Percentiles rank a stretch among this genome's conserved stretches.
These are phyloP conservation scores for Annulohypoxylon bovei DNA, from an alignment of 495 filamentous ascomycete genomes.

Conservation along the genomic window DNA sequence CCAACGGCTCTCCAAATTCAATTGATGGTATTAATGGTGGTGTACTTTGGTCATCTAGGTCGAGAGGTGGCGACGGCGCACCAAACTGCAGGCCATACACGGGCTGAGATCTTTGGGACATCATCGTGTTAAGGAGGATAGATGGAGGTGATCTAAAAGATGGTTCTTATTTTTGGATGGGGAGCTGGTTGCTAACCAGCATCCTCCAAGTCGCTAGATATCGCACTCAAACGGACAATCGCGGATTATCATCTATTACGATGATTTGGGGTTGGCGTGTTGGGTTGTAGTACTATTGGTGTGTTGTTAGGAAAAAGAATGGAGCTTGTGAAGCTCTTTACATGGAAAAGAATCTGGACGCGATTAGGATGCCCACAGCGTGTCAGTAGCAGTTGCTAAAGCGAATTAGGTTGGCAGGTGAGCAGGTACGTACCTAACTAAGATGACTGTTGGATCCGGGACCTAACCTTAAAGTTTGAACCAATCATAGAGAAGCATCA, in stretches of 20 bases:
- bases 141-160: constrained; percentile 14
- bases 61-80: constrained; percentile 23
- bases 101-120: constrained; percentile 21
- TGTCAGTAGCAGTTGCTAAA: constrained; percentile 16
- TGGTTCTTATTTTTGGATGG: constrained; percentile 17
- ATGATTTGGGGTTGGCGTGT: background rate
- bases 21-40: constrained; percentile 16
- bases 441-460: background rate
- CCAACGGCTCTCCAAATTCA: constrained; percentile 19
- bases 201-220: constrained; percentile 38
- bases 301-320: constrained; percentile 31
- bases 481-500: constrained; percentile 7
- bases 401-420: constrained; percentile 16
- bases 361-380: constrained; percentile 25
- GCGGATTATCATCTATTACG: background rate
- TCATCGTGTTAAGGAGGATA: constrained; percentile 24
- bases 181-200: constrained; percentile 44
- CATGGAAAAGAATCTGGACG: constrained; percentile 27
- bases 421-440: constrained; percentile 9
- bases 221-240: constrained; percentile 2
- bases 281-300: constrained; percentile 8
- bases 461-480: background rate
- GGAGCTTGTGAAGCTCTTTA: constrained; percentile 26
- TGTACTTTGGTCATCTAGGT: constrained; percentile 39
- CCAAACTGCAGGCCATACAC: constrained; percentile 33